Percentiles rank a stretch among this genome's conserved stretches.
These are phyloP conservation scores for Anacardium occidentale DNA, from an alignment of 345 rosid genomes.

Conservation along the genomic window DNA sequence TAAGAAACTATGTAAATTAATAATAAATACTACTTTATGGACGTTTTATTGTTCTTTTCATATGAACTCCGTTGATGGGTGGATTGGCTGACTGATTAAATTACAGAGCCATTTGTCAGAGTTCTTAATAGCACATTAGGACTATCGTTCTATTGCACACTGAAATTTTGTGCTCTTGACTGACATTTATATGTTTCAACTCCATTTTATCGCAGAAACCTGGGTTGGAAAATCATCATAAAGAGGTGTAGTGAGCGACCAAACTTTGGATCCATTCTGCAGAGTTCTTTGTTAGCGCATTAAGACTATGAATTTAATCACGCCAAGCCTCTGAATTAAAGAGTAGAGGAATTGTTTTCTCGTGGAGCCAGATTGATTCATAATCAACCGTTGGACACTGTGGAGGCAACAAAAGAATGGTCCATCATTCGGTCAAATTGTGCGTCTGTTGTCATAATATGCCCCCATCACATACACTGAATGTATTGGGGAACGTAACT, in stretches of 20 bases:
- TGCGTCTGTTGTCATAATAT: neutral
- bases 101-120: neutral
- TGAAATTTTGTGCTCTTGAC: neutral
- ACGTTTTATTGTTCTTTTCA: too few species aligned
- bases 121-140: neutral
- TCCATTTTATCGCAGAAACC: constrained; percentile 16
- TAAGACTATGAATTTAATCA: neutral
- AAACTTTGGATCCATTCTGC: neutral
- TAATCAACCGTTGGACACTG: neutral
- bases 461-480: neutral
- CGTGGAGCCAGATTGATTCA: neutral
- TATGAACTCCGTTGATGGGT: too few species aligned
- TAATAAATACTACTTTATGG: too few species aligned
- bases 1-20: neutral
- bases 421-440: neutral
- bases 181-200: constrained; percentile 11
- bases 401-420: neutral
- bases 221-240: constrained; percentile 15
- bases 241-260: constrained; percentile 14
- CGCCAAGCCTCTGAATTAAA: neutral
- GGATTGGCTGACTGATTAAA: neutral
- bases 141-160: neutral
- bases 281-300: neutral
- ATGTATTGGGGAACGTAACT: neutral
- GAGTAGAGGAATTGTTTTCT: neutral